A percentile compares a stretch with the other conserved stretches of the same genome.
Evolutionary conservation across 345 rosid species (phyloP).

Genomic region (Corchorus capsularis): DNA sequence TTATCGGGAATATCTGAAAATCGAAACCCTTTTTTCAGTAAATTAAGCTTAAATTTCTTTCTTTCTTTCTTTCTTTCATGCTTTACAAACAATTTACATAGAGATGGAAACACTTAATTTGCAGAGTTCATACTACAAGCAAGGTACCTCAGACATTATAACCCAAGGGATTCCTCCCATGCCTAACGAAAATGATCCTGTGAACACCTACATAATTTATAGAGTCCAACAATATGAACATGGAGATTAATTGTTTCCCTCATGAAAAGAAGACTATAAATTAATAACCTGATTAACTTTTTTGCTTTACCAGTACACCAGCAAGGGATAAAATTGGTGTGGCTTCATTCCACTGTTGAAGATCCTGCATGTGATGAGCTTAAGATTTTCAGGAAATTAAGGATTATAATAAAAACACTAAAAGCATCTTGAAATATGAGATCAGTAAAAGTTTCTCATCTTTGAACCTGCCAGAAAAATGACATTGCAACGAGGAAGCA

Average conservation of each 20-base stretch:
- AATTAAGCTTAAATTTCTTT: not conserved
- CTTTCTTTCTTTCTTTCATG: not conserved
- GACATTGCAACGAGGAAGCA: slow-evolving; percentile 62
- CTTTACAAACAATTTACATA: no score
- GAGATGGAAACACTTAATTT: not conserved
- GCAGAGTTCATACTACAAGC: no score
- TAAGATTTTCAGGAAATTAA: not conserved
- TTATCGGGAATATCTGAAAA: slow-evolving; percentile 77
- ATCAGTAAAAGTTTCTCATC: not conserved
- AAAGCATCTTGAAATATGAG: not conserved
- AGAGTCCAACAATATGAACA: no score
- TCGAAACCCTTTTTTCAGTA: not conserved
- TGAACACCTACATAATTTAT: no score
- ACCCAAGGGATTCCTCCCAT: slow-evolving; percentile 61
- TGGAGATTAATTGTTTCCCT: no score
- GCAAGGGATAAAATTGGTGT: slow-evolving; percentile 51
- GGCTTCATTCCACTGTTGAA: slow-evolving; percentile 37
- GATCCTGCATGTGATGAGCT: slow-evolving; percentile 38
- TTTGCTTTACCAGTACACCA: slow-evolving; percentile 53
- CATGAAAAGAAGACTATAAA: no score
- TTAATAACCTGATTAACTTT: no score
- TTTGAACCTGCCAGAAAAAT: slow-evolving; percentile 52
- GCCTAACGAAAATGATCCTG: no score
- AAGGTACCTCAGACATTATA: slow-evolving; percentile 76
- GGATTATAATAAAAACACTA: not conserved